Evolutionary conservation across 371 early-diverging fungal genomes (phyloP), one percentile per base, ranked within the genome.

Genomic region (Mucor irregularis): DNA sequence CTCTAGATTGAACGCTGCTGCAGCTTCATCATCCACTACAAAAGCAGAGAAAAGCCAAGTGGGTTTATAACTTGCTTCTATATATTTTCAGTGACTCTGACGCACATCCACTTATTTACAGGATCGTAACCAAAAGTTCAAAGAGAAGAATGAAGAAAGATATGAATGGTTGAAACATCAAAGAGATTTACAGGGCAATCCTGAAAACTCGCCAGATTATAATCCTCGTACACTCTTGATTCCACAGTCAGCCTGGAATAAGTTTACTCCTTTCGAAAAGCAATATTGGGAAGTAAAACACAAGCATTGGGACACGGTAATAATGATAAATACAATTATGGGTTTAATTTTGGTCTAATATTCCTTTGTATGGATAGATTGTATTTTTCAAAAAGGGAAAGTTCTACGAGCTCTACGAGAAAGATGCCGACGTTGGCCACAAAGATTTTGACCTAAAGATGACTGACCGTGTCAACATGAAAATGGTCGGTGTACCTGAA

Each of bases 341-440:
- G 9, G 16, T 25, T n/a, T n/a, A 9, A 19, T 10, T 19, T 21
- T 16, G 10, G 16, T 28, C 16, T 2, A 8, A 6, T 45, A 19
- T 11, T 10, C n/a, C n/a, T n/a, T n/a, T n/a, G n/a, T n/a, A n/a
- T n/a, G n/a, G n/a, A 5, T 64, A 72, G 78, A 56, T 94, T 19
- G 95, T 99, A n/a, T 98, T 99, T 66, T 99, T 99, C 78, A 95
- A 99, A 76, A 97, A 99, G 80, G 99, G 99, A 63, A 94, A 99
- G 69, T 99, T 99, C 62, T 99, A 93, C 69, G 94, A 99, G 73
- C 73, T 99, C n/a, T 99, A 98, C 69, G 99, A 99, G 71, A 92
- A 95, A 53, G 99, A 99, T 73, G 99, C 99, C 0, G 94, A 96
- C 49, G 91, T 99, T 59, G 99, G 96, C n/a, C 91, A 95, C 58